Conservation (phyloP, 1,284 basidiomycete genomes). For the Veloporphyrellus conicus region DNA sequence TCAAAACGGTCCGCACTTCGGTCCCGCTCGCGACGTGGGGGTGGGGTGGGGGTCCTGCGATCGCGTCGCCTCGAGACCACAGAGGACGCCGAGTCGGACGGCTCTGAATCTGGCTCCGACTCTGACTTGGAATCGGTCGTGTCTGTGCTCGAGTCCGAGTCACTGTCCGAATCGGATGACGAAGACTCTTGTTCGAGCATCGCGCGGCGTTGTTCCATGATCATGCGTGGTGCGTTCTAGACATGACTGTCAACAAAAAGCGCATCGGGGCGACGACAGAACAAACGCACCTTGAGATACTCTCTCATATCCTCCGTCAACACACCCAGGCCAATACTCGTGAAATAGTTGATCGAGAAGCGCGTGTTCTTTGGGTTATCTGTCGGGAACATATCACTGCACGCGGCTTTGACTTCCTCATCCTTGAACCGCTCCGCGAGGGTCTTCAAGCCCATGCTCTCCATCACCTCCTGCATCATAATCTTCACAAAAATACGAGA, state of each 20-base stretch:
- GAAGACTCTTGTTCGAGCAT: slow-evolving; percentile 73
- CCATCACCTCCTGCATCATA: slow-evolving; percentile 90
- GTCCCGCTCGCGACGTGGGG: slow-evolving; percentile 31
- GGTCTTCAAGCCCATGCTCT: slow-evolving; percentile 84
- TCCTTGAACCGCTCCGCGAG: slow-evolving; percentile 86
- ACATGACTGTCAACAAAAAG: slow-evolving; percentile 2
- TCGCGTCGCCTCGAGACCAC: slow-evolving; percentile 36
- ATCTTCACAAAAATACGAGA: slow-evolving; percentile 98
- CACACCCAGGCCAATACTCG: slow-evolving; percentile 85
- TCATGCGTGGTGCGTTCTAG: slow-evolving; percentile 84
- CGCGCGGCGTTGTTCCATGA: slow-evolving; percentile 89
- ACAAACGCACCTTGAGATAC: slow-evolving; percentile 73
- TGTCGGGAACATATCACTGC: slow-evolving; percentile 87
- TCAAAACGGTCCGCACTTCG: slow-evolving; percentile 10
- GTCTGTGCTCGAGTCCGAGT: slow-evolving; percentile 35
- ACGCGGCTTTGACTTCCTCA: slow-evolving; percentile 72
- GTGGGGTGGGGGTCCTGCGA: slow-evolving; percentile 36
- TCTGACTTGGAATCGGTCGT: slow-evolving; percentile 39
- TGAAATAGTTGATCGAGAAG: slow-evolving; percentile 98
- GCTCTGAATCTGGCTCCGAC: slow-evolving; percentile 41
- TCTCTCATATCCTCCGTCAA: slow-evolving; percentile 96
- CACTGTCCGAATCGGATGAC: slow-evolving; percentile 44
- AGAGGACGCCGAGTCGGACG: slow-evolving; percentile 35
- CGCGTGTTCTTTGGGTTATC: slow-evolving; percentile 96
- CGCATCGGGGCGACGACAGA: background rate